Evolutionary conservation across 352 stramenopile genomes (phyloP).

Genomic region (Pythium brachiatum): DNA sequence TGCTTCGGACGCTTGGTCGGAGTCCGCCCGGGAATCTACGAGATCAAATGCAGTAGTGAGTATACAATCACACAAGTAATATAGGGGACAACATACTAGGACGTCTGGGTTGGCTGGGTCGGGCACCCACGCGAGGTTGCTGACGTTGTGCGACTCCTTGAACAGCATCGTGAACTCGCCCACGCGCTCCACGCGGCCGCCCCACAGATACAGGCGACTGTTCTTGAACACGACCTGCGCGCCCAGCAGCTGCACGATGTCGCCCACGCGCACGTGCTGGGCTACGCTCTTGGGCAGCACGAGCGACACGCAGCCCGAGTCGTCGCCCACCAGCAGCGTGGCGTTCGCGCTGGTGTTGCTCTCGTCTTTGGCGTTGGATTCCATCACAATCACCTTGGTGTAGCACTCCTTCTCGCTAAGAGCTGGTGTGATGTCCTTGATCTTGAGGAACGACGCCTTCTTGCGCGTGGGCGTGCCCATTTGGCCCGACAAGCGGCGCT

Average conservation of each 20-base stretch:
- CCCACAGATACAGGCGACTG: constrained; percentile 74
- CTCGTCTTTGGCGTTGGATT: constrained; percentile 83
- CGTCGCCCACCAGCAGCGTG: constrained; percentile 80
- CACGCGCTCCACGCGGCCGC: constrained; percentile 78
- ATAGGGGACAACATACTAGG: constrained; percentile 37
- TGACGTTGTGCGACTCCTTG: constrained; percentile 82
- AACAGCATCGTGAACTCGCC: constrained; percentile 86
- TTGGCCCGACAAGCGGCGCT: constrained; percentile 18
- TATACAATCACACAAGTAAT: background rate
- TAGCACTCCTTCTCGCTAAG: constrained; percentile 63
- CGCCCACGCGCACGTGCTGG: constrained; percentile 63
- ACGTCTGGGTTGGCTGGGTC: constrained; percentile 69
- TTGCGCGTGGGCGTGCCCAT: constrained; percentile 40
- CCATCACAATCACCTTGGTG: constrained; percentile 80
- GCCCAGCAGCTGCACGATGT: constrained; percentile 68
- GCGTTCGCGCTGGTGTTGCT: constrained; percentile 69
- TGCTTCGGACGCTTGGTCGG: constrained; percentile 56
- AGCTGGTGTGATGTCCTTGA: constrained; percentile 71
- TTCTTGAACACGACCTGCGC: constrained; percentile 80
- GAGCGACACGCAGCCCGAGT: constrained; percentile 76
- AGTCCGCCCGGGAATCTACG: constrained; percentile 55
- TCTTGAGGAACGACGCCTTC: constrained; percentile 50
- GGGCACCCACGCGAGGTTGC: constrained; percentile 80
- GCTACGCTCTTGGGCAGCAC: constrained; percentile 73
- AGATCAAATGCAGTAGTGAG: background rate